phyloP scores from a whole-genome alignment of 2,329 filamentous ascomycete genomes.

The Xylaria sp. region DNA sequence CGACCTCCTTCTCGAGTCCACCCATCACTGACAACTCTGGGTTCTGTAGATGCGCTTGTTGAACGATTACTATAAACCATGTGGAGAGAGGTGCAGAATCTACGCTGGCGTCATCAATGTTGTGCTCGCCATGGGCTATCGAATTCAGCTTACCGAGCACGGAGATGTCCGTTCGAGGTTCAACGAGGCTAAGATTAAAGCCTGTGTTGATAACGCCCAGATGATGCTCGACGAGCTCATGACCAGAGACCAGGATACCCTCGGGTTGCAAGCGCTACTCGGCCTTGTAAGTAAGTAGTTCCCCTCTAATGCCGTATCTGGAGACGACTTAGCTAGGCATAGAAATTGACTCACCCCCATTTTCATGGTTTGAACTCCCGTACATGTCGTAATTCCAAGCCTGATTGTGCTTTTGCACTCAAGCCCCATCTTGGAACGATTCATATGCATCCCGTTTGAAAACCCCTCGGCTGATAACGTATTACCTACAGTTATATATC shows the following conservation, averaged over 20 bases:
- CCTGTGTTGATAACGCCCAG: constrained; percentile 53
- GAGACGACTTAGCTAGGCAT: not conserved
- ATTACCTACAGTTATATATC: constrained; percentile 47
- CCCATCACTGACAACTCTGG: not conserved
- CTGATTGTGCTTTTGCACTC: not conserved
- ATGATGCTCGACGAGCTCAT: constrained; percentile 53
- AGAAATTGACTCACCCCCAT: not conserved
- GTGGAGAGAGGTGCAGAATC: constrained; percentile 41
- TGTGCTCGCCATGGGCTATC: constrained; percentile 52
- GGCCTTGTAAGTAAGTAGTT: constrained; percentile 48
- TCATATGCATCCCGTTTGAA: not conserved
- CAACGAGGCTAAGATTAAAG: constrained; percentile 38
- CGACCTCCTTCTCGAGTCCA: not conserved
- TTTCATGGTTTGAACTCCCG: not conserved
- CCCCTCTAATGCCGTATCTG: not conserved
- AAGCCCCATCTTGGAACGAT: not conserved
- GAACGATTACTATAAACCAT: constrained; percentile 49
- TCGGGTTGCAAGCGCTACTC: constrained; percentile 53
- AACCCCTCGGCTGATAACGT: constrained; percentile 14
- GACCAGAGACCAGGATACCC: constrained; percentile 50
- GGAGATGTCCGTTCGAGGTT: constrained; percentile 34
- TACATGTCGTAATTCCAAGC: not conserved
- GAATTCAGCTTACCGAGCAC: constrained; percentile 40
- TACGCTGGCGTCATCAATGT: constrained; percentile 54
- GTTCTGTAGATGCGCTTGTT: constrained; percentile 47